These are phyloP conservation scores for Vitis hybrid DNA, from an alignment of 177 flowering plant species.

Conservation along the genomic window DNA sequence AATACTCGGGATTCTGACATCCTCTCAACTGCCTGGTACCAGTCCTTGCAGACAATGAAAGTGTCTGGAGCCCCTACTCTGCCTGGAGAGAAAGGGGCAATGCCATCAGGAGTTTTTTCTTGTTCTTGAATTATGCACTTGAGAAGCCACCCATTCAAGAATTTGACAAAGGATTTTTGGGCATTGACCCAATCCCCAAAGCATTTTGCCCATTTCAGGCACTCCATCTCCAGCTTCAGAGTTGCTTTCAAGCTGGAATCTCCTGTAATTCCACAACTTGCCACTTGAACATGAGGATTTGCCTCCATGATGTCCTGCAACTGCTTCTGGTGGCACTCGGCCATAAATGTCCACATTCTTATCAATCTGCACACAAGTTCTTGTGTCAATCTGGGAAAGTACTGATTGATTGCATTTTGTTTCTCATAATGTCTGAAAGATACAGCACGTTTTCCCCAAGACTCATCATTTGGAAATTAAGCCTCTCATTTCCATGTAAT, in stretches of 20 bases:
- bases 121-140: not conserved
- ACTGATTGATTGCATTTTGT: no score
- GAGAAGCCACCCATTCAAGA: conserved; percentile 8
- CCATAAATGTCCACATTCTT: conserved; percentile 13
- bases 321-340: conserved; percentile 5
- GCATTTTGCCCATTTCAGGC: conserved; percentile 5
- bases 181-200: not conserved
- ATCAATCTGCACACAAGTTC: conserved; percentile 4
- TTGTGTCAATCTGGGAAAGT: no score
- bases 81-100: conserved; percentile 4
- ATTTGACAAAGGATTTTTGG: conserved; percentile 3
- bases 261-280: not conserved
- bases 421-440: no score
- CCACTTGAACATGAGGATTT: not conserved
- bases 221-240: conserved; percentile 7
- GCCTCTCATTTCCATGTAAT: no score
- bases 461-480: no score
- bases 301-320: no score
- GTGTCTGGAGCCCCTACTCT: conserved; percentile 1
- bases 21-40: conserved; percentile 8
- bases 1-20: not conserved
- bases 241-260: conserved; percentile 2
- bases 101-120: not conserved
- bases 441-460: no score
- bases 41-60: not conserved